Evolutionary conservation across 345 rosid species (phyloP).

Genomic region (Eucalyptus grandis): DNA sequence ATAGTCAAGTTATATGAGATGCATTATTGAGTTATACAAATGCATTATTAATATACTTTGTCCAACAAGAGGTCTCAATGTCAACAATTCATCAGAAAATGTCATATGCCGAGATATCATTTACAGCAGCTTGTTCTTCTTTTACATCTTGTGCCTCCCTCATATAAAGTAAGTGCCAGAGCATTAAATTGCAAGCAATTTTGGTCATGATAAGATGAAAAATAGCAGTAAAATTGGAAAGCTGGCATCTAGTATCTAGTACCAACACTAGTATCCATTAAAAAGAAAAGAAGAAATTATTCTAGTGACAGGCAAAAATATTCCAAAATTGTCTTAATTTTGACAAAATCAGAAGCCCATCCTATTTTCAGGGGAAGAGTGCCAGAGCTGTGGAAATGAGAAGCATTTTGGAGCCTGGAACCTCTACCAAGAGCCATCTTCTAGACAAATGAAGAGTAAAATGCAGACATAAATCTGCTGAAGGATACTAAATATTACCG

Average conservation of each 20-base stretch:
- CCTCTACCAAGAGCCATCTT: neutral
- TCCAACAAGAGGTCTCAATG: neutral
- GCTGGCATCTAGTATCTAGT: neutral
- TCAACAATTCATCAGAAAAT: neutral
- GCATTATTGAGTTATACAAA: neutral
- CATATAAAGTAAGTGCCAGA: neutral
- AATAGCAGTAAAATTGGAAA: neutral
- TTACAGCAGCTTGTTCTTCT: neutral
- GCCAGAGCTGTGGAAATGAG: neutral
- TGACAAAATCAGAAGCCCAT: neutral
- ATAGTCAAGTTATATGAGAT: neutral
- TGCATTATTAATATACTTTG: neutral
- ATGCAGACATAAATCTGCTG: neutral
- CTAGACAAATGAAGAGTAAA: neutral
- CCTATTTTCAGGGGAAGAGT: neutral
- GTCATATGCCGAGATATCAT: neutral
- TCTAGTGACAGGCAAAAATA: neutral
- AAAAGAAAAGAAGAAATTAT: neutral
- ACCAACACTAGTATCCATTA: neutral
- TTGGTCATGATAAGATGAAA: neutral
- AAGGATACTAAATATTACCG: slow-evolving; percentile 24
- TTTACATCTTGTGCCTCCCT: neutral
- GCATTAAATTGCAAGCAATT: neutral
- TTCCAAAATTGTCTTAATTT: neutral
- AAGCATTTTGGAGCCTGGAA: neutral